A percentile compares a stretch with the other conserved stretches of the same genome.
Conservation (phyloP, 352 stramenopile genomes). For the Globisporangium heterothallicum region DNA sequence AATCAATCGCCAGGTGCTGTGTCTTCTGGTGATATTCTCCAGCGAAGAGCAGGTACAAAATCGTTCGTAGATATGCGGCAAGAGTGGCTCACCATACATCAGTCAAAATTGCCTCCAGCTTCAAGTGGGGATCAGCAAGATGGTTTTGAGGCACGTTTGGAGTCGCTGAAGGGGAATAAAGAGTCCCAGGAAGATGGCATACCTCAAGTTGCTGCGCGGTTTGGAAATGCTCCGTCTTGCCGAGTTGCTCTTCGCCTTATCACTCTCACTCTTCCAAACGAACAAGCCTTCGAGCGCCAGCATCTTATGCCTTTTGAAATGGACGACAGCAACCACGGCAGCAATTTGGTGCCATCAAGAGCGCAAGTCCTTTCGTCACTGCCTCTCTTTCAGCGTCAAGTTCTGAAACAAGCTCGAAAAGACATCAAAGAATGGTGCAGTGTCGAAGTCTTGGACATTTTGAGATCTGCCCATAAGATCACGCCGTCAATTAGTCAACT, state of each 20-base stretch:
- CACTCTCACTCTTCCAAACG: constrained; percentile 73
- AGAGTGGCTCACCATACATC: constrained; percentile 2
- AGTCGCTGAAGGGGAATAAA: constrained; percentile 24
- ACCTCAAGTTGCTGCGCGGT: constrained; percentile 54
- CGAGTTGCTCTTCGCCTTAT: constrained; percentile 69
- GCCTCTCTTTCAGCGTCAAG: constrained; percentile 69
- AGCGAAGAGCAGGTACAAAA: constrained; percentile 44
- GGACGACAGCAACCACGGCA: constrained; percentile 24
- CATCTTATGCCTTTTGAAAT: constrained; percentile 54
- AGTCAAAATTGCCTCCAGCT: constrained; percentile 14
- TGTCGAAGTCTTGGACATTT: constrained; percentile 73
- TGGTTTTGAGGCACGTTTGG: constrained; percentile 33
- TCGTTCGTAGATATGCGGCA: constrained; percentile 40
- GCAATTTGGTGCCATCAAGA: constrained; percentile 21
- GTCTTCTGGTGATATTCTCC: constrained; percentile 9
- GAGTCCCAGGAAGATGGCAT: constrained; percentile 16
- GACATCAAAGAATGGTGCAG: constrained; percentile 85
- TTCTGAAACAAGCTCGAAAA: constrained; percentile 55
- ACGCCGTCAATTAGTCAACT: constrained; percentile 60
- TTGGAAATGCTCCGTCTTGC: constrained; percentile 28
- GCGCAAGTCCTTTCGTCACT: constrained; percentile 51
- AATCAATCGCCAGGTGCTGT: not conserved
- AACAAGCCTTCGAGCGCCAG: constrained; percentile 46
- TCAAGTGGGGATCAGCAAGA: constrained; percentile 24
- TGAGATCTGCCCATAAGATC: constrained; percentile 56